Conservation (phyloP, 2,329 filamentous ascomycete genomes). For the Biscogniauxia marginata region DNA sequence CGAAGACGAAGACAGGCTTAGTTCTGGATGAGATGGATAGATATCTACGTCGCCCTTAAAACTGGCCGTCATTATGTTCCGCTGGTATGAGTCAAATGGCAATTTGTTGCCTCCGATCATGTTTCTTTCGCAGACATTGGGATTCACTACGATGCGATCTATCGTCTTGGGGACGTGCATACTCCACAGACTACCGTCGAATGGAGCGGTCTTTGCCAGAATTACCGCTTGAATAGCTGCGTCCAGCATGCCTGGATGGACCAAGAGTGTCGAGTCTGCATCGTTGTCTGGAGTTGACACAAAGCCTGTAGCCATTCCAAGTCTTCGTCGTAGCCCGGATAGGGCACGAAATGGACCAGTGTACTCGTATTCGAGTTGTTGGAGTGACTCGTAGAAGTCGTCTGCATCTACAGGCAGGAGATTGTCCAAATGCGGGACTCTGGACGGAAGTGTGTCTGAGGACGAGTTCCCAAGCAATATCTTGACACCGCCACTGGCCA, state of each 20-base stretch:
- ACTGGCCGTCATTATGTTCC: too few species aligned
- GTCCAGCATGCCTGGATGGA: conserved; percentile 33
- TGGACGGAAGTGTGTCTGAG: conserved; percentile 11
- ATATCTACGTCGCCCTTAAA: not conserved
- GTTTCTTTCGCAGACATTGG: conserved; percentile 6
- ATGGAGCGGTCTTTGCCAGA: conserved; percentile 29
- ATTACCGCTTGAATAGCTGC: conserved; percentile 33
- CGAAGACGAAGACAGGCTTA: too few species aligned
- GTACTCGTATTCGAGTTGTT: conserved; percentile 17
- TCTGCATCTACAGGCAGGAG: conserved; percentile 20
- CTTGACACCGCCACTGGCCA: conserved; percentile 18
- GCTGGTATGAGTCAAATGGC: too few species aligned
- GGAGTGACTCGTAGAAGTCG: conserved; percentile 14
- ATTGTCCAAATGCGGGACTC: conserved; percentile 12
- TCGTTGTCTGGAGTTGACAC: conserved; percentile 1
- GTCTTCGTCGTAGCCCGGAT: conserved; percentile 7
- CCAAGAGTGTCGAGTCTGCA: conserved; percentile 10
- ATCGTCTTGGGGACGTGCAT: conserved; percentile 24
- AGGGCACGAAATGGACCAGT: conserved; percentile 12
- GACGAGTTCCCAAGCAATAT: conserved; percentile 19
- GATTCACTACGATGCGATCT: conserved; percentile 22
- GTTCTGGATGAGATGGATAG: too few species aligned
- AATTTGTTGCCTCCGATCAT: too few species aligned
- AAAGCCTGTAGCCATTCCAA: too few species aligned
- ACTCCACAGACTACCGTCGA: conserved; percentile 26